Evolutionary conservation across 768 basidiomycete genomes (phyloP).

Genomic region (Phanerochaete sordida): DNA sequence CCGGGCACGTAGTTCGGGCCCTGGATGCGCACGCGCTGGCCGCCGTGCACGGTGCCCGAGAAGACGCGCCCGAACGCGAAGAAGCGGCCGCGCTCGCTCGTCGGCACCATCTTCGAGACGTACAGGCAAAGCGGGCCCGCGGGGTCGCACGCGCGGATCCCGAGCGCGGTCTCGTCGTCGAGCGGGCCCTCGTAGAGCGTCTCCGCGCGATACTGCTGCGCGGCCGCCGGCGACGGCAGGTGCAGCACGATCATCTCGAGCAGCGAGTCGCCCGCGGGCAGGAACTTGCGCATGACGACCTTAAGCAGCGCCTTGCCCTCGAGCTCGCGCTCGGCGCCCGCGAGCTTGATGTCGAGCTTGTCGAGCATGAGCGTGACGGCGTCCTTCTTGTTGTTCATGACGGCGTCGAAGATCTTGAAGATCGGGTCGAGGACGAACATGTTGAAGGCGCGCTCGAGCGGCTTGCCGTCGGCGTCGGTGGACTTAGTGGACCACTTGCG

Average conservation of each 20-base stretch:
- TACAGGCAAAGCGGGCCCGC: constrained; percentile 95
- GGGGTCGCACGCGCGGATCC: constrained; percentile 97
- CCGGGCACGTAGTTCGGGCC: constrained; percentile 98
- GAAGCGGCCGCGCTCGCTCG: constrained; percentile 99
- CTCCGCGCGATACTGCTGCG: constrained; percentile 98
- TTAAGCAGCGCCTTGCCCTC: constrained; percentile 97
- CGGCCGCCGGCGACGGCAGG: constrained; percentile 94
- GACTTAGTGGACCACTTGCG: constrained; percentile 91
- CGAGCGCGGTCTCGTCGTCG: constrained; percentile 99
- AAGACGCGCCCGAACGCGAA: constrained; percentile 99
- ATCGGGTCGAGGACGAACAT: constrained; percentile 98
- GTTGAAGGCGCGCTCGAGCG: constrained; percentile 97
- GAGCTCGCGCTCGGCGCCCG: constrained; percentile 83
- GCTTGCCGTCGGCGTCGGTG: constrained; percentile 76
- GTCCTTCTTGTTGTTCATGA: constrained; percentile 99
- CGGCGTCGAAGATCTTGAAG: constrained; percentile 95
- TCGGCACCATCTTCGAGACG: constrained; percentile 99
- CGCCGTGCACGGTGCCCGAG: constrained; percentile 94
- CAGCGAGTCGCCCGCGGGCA: constrained; percentile 97
- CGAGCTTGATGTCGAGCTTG: constrained; percentile 92
- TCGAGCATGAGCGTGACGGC: constrained; percentile 79
- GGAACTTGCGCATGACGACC: constrained; percentile 98
- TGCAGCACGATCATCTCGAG: constrained; percentile 99
- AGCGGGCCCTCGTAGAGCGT: constrained; percentile 99
- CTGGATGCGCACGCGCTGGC: constrained; percentile 98